Base-by-base conservation (phyloP, 345 rosid species). In the Atalantia buxifolia region DNA sequence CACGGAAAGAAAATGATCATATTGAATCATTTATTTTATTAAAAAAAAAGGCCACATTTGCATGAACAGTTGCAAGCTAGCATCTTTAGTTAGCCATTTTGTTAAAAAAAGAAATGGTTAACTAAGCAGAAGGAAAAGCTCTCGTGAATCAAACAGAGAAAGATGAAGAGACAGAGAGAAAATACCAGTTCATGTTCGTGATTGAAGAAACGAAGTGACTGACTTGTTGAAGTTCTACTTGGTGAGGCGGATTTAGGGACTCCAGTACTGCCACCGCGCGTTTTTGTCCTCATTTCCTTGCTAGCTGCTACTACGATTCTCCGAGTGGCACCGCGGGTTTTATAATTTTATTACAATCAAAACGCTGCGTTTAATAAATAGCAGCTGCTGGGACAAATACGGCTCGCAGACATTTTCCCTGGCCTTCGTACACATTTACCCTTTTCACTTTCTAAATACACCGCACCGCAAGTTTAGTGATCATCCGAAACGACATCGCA, bases 271-370 rank as follows among this genome's bases (percentile, higher is more conserved):
- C 67, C 55, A n/a, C 66, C 77, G 53, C 59, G 48, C 24, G 59
- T 65, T 65, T 72, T 72, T 1, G 25, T 55, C 53, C 71, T 72
- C 72, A 78, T 78, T 50, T 71, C 42, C 28, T 53, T 1, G 40
- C n/a, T n/a, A n/a, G n/a, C n/a, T n/a, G n/a, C 1, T 8, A 36
- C 53, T 13, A 28, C 62, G 42, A 30, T 71, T 53, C 40, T 71
- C 74, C 12, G 18, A 8, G 24, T 0, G 28, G 4, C 27, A 0
- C 42, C 0, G 62, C 4, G 27, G 1, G 12, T 50, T 71, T 35
- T 42, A 42, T 10, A 42, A 1, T 4, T 16, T 16, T 16, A 16
- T 50, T 45, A 5, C 22, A 53, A 53, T 4, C 13, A n/a, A 59
- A 59, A 59, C 27, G 62, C 62, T n/a, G 62, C 27, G 62, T 22